A percentile compares a stretch with the other conserved stretches of the same genome.
Evolutionary conservation across 805 yeast species (phyloP).

Genomic region (Candida anglica): DNA sequence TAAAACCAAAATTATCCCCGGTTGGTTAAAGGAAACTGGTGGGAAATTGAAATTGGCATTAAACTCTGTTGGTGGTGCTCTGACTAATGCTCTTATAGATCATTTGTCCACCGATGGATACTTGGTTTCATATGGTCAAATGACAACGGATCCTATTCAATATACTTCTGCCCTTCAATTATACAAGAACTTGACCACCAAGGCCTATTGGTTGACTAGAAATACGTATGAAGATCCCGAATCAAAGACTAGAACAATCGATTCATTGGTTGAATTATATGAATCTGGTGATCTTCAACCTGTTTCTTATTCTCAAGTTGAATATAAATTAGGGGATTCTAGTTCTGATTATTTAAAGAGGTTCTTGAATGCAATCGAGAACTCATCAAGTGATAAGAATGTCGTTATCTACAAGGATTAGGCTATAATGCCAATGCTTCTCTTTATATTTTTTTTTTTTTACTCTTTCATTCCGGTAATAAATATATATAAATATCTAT

Average conservation of each 20-base stretch:
- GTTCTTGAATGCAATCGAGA: constrained; percentile 41
- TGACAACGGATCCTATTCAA: constrained; percentile 11
- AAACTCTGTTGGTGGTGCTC: constrained; percentile 28
- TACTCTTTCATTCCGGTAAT: too few relatives aligned
- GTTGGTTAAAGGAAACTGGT: constrained; percentile 7
- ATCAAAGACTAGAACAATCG: constrained; percentile 52
- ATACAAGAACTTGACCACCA: constrained; percentile 25
- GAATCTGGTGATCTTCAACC: constrained; percentile 51
- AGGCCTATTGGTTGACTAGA: constrained; percentile 29
- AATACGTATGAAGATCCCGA: constrained; percentile 45
- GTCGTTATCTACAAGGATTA: constrained; percentile 20
- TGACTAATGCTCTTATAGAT: constrained; percentile 16
- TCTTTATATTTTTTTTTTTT: too few relatives aligned
- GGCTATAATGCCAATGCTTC: too few relatives aligned
- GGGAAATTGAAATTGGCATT: constrained; percentile 26
- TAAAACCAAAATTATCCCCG: constrained; percentile 12
- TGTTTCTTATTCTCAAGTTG: constrained; percentile 42
- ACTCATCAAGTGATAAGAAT: constrained; percentile 42
- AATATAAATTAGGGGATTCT: constrained; percentile 29
- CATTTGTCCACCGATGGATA: constrained; percentile 22
- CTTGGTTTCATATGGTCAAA: constrained; percentile 25
- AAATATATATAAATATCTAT: too few relatives aligned
- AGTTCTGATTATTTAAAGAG: constrained; percentile 40
- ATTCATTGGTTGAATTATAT: constrained; percentile 54
- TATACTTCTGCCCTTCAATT: constrained; percentile 22